These are phyloP conservation scores for Lasiodiplodia gonubiensis DNA, from an alignment of 2,329 filamentous ascomycete genomes.

Conservation along the genomic window DNA sequence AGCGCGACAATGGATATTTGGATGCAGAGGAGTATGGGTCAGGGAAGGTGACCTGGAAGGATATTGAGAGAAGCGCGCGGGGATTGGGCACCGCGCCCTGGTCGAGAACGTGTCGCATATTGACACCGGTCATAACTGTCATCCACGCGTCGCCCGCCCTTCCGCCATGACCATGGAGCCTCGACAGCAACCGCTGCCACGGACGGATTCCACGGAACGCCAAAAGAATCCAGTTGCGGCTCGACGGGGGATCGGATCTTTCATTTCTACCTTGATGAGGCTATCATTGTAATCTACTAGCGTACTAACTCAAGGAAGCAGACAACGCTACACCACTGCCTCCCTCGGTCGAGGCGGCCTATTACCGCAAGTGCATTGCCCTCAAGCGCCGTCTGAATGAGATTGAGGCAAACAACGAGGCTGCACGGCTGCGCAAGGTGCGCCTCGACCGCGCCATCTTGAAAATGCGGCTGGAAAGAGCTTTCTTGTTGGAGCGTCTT, in stretches of 20 bases:
- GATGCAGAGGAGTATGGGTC: not conserved
- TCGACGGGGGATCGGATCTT: not conserved
- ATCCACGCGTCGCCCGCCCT: not conserved
- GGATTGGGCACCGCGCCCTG: not conserved
- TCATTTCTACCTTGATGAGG: not conserved
- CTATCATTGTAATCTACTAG: not conserved
- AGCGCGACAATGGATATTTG: not conserved
- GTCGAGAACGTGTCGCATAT: not conserved
- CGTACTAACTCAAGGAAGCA: not conserved
- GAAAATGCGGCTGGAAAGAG: conserved; percentile 87
- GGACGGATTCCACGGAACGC: not conserved
- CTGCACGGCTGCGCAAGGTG: conserved; percentile 76
- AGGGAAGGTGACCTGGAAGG: not conserved
- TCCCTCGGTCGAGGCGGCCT: conserved; percentile 92
- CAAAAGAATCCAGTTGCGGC: not conserved
- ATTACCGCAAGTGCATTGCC: conserved; percentile 94
- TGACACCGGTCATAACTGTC: not conserved
- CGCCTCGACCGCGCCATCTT: conserved; percentile 85
- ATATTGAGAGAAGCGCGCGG: not conserved
- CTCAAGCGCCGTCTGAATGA: conserved; percentile 90
- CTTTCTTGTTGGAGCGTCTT: conserved; percentile 60
- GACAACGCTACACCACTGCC: conserved; percentile 57
- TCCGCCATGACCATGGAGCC: not conserved
- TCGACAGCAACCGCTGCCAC: not conserved
- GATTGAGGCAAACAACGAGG: conserved; percentile 89